These are phyloP conservation scores for Wickerhamomyces strasburgensis DNA, from an alignment of 805 yeast species.

Conservation along the genomic window DNA sequence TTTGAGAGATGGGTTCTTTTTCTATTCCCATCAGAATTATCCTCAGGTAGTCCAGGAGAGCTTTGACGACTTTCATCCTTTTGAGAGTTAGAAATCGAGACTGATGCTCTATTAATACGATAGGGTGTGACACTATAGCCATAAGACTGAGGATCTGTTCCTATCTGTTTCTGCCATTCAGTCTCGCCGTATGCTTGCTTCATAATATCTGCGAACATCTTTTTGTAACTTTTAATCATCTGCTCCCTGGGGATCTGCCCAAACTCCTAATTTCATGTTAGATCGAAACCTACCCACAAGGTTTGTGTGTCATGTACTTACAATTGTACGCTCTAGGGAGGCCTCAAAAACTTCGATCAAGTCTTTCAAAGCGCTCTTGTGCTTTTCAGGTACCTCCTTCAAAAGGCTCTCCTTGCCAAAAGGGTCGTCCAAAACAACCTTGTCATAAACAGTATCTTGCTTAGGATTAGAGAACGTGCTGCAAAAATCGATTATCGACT, in stretches of 20 bases:
- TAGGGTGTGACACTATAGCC: background rate
- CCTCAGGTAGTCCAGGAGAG: background rate
- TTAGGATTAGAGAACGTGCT: background rate
- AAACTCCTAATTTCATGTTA: background rate
- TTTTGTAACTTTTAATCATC: constrained; percentile 1
- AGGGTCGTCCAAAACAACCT: constrained; percentile 2
- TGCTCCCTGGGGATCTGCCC: background rate
- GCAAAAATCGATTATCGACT: background rate
- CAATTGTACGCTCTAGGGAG: constrained; percentile 4
- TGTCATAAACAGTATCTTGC: background rate
- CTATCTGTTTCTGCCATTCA: constrained; percentile 1
- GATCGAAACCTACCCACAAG: background rate
- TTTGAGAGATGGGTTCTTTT: constrained; percentile 11
- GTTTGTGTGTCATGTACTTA: constrained; percentile 1
- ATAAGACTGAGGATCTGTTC: background rate
- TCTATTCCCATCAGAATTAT: background rate
- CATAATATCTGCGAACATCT: too few species aligned
- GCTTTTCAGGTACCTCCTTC: constrained; percentile 1
- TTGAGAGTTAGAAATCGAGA: background rate
- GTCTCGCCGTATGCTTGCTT: too few species aligned
- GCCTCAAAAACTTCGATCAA: constrained; percentile 5
- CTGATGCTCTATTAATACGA: background rate
- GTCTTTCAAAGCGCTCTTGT: background rate
- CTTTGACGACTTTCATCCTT: background rate
- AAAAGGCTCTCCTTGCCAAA: constrained; percentile 1